These are phyloP conservation scores for Polytrichum commune DNA, from an alignment of 225 moss, liverwort and hornwort species.

Conservation along the genomic window DNA sequence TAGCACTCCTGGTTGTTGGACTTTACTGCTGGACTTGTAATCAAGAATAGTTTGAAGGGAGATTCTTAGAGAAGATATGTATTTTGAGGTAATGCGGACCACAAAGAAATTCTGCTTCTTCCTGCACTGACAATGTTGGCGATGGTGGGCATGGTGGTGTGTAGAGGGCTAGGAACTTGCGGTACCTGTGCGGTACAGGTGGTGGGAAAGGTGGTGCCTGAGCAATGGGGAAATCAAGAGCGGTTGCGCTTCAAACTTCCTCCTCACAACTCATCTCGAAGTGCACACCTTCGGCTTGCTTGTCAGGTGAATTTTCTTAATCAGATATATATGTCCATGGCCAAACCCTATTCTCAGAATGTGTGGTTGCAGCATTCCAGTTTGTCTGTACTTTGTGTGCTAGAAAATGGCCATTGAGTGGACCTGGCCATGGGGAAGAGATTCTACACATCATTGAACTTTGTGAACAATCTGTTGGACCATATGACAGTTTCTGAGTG, in stretches of 20 bases:
- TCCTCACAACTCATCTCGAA: constrained; percentile 21
- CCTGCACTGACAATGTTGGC: background rate
- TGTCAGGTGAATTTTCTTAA: constrained; percentile 17
- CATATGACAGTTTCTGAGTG: too few relatives aligned
- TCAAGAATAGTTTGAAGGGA: background rate
- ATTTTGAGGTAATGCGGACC: too few relatives aligned
- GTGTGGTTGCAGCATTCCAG: background rate
- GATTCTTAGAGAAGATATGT: background rate
- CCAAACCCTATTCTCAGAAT: background rate
- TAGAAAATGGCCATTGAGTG: too few relatives aligned
- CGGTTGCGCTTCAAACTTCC: constrained; percentile 23
- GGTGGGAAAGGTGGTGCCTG: constrained; percentile 23
- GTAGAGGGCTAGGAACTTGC: constrained; percentile 36
- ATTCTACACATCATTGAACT: too few relatives aligned
- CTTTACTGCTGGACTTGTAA: background rate
- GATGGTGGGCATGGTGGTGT: constrained; percentile 5
- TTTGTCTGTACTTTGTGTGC: background rate
- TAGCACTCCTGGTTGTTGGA: too few relatives aligned
- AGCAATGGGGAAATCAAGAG: constrained; percentile 12
- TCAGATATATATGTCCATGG: background rate
- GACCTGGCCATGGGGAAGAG: too few relatives aligned
- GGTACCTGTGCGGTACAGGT: constrained; percentile 40
- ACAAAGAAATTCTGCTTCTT: background rate
- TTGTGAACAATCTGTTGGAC: too few relatives aligned
- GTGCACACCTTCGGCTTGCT: constrained; percentile 27